A percentile compares a stretch with the other conserved stretches of the same genome.
Evolutionary conservation across 305 asterid genomes (phyloP).

Genomic region (Rubia tinctorum): DNA sequence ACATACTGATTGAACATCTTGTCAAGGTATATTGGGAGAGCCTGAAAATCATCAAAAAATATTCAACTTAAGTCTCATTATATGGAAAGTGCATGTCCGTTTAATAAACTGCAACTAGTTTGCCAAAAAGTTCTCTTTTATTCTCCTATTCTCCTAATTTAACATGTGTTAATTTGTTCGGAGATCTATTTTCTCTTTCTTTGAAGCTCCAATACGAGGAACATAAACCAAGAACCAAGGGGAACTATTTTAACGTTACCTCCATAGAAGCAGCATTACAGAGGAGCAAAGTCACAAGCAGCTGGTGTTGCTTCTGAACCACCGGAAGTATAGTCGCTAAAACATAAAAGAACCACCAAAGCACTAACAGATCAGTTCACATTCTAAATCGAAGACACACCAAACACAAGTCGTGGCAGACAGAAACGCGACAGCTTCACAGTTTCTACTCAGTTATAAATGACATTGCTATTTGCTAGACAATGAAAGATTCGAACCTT

Average conservation of each 20-base stretch:
- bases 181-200: background rate
- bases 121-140: background rate
- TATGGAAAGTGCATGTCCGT: background rate
- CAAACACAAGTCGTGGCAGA: background rate
- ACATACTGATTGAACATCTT: conserved; percentile 86
- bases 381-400: background rate
- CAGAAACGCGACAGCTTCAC: background rate
- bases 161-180: background rate
- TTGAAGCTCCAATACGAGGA: background rate
- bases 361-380: background rate
- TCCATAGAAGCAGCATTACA: conserved; percentile 95
- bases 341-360: conserved; percentile 14
- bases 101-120: background rate
- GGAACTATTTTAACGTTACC: conserved; percentile 40
- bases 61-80: conserved; percentile 4
- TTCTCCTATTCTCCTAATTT: background rate
- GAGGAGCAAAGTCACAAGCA: conserved; percentile 90
- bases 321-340: conserved; percentile 85
- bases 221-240: background rate
- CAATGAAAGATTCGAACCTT: background rate
- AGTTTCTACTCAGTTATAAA: background rate
- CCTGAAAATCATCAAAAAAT: conserved; percentile 56
- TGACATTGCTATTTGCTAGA: too few relatives aligned
- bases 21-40: conserved; percentile 89
- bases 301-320: conserved; percentile 94